phyloP scores from a whole-genome alignment of 805 yeast species.

The Wickerhamiella dianesei region DNA sequence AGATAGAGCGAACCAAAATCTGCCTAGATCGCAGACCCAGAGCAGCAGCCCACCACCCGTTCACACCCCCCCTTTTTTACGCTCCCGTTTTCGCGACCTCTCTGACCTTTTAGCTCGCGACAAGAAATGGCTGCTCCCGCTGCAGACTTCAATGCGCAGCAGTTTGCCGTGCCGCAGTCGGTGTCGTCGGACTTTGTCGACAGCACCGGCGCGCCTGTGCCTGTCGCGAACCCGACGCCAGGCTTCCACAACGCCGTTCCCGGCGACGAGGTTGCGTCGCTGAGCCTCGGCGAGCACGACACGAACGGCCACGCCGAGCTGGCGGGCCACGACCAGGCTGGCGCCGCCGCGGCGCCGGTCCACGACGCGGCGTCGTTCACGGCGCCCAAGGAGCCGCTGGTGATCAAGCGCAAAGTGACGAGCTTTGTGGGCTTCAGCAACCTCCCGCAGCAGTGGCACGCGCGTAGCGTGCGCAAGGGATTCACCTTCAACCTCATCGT shows the following conservation, averaged over 20 bases:
- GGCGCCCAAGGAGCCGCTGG: slow-evolving; percentile 29
- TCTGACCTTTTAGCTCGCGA: no score
- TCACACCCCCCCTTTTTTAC: no score
- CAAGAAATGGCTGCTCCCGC: not conserved
- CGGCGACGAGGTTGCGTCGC: slow-evolving; percentile 1
- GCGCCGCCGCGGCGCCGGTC: slow-evolving; percentile 9
- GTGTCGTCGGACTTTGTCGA: not conserved
- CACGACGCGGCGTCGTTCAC: slow-evolving; percentile 10
- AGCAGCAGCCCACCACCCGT: no score
- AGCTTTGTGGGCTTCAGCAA: slow-evolving; percentile 96
- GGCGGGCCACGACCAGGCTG: slow-evolving; percentile 35
- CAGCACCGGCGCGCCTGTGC: slow-evolving; percentile 1
- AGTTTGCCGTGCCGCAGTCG: not conserved
- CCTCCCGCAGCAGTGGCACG: slow-evolving; percentile 97
- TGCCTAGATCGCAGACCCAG: no score
- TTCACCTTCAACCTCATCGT: slow-evolving; percentile 79
- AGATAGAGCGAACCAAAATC: no score
- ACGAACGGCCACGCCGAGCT: slow-evolving; percentile 89
- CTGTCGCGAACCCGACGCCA: slow-evolving; percentile 3
- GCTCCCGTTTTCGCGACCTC: no score
- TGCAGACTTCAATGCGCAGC: not conserved
- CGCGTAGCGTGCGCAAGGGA: slow-evolving; percentile 80
- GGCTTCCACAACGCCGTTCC: slow-evolving; percentile 3
- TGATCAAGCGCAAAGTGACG: slow-evolving; percentile 69
- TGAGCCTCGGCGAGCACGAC: slow-evolving; percentile 39